Evolutionary conservation across 805 yeast genomes (phyloP).

Genomic region (Metschnikowia borealis): DNA sequence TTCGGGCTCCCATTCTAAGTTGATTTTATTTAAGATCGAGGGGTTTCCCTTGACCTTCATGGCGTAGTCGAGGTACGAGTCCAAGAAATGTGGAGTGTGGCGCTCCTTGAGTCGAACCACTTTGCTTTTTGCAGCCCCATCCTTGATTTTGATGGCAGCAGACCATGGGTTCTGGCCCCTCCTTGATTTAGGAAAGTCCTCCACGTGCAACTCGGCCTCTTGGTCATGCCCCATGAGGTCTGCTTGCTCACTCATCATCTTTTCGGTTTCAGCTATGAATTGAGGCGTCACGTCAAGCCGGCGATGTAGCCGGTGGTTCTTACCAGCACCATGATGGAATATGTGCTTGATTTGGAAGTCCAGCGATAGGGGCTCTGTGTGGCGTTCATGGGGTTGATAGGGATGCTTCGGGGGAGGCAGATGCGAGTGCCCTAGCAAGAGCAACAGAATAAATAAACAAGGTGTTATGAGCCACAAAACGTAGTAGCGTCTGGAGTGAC

Average conservation of each 20-base stretch:
- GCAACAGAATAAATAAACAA: neutral
- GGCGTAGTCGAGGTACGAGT: slow-evolving; percentile 60
- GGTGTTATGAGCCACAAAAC: neutral
- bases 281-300: slow-evolving; percentile 48
- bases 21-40: slow-evolving; percentile 31
- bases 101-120: slow-evolving; percentile 32
- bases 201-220: slow-evolving; percentile 10
- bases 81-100: slow-evolving; percentile 57
- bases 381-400: slow-evolving; percentile 1
- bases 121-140: slow-evolving; percentile 16
- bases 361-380: slow-evolving; percentile 1
- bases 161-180: slow-evolving; percentile 38
- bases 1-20: slow-evolving; percentile 61
- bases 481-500: neutral
- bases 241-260: neutral
- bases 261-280: slow-evolving; percentile 24
- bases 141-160: slow-evolving; percentile 27
- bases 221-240: neutral
- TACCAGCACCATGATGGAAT: slow-evolving; percentile 56
- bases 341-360: slow-evolving; percentile 47
- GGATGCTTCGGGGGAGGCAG: neutral
- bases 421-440: neutral
- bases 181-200: slow-evolving; percentile 37
- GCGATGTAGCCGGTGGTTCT: slow-evolving; percentile 39
- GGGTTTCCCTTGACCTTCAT: slow-evolving; percentile 39